Conservation (phyloP, 2,329 filamentous ascomycete species). For the Truncatella angustata region DNA sequence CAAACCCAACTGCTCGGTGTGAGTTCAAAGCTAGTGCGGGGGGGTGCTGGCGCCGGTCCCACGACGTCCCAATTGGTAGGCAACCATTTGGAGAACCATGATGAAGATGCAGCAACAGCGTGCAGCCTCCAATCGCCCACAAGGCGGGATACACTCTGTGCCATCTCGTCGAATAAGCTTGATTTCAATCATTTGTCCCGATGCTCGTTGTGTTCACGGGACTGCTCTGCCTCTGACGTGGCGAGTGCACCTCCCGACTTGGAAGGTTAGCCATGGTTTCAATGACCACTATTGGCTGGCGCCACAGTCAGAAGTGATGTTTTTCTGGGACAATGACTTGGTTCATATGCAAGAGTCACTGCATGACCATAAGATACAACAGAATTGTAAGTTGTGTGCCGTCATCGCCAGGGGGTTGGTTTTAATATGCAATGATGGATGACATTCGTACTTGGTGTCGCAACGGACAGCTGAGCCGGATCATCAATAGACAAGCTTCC, state of each 20-base stretch:
- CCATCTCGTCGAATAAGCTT: not conserved
- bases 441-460: not conserved
- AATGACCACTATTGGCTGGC: not conserved
- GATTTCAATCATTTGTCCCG: not conserved
- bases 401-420: not conserved
- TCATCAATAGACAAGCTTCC: too few species aligned
- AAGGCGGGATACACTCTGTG: not conserved
- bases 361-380: not conserved
- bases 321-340: too few species aligned
- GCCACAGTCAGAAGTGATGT: not conserved
- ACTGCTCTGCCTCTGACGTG: conserved; percentile 1
- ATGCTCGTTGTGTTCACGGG: not conserved
- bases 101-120: not conserved
- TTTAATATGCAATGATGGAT: not conserved
- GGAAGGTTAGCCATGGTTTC: not conserved
- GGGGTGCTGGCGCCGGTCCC: not conserved
- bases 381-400: not conserved
- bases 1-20: conserved; percentile 7
- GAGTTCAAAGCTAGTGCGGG: conserved; percentile 2
- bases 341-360: not conserved
- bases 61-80: not conserved
- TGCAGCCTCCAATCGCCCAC: not conserved
- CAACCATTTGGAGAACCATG: not conserved
- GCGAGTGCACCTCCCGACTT: conserved; percentile 2
- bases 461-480: not conserved